Conservation (phyloP, 306 rosid genomes). For the Castanea crenata region DNA sequence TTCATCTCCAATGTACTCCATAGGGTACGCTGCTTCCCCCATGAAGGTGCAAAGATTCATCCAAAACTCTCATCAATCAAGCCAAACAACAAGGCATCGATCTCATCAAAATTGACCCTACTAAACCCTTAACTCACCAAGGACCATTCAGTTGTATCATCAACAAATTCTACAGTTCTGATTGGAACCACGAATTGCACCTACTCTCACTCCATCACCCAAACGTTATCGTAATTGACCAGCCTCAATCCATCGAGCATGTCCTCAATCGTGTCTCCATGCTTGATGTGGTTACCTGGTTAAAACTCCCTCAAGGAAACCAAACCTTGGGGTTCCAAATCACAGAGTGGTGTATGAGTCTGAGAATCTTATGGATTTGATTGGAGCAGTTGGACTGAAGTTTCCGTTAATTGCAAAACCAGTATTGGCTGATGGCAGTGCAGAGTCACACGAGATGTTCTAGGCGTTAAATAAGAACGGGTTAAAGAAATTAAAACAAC, state of each 20-base stretch:
- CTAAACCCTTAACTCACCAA: conserved; percentile 12
- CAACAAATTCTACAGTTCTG: conserved; percentile 24
- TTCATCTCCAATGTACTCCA: not conserved
- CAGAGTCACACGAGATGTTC: conserved; percentile 45
- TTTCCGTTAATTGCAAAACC: conserved; percentile 33
- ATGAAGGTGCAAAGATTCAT: conserved; percentile 26
- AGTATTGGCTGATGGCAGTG: conserved; percentile 18
- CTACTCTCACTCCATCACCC: conserved; percentile 2
- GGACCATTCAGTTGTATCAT: conserved; percentile 36
- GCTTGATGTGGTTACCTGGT: conserved; percentile 23
- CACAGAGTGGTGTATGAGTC: conserved; percentile 8
- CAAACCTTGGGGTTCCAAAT: conserved; percentile 8
- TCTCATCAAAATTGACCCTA: conserved; percentile 14
- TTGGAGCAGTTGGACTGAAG: not conserved
- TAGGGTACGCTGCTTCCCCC: conserved; percentile 26
- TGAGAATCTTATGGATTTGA: not conserved
- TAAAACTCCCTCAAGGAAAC: not conserved
- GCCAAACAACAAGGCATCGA: conserved; percentile 20
- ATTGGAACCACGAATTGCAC: conserved; percentile 20
- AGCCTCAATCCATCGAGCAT: conserved; percentile 20
- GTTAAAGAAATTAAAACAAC: conserved; percentile 22
- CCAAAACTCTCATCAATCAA: conserved; percentile 15
- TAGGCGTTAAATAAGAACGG: conserved; percentile 44
- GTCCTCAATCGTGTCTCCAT: conserved; percentile 35
- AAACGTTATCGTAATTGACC: conserved; percentile 13